Conservation (phyloP, 1,139 yeast genomes). For the Eremothecium sinecaudum region DNA sequence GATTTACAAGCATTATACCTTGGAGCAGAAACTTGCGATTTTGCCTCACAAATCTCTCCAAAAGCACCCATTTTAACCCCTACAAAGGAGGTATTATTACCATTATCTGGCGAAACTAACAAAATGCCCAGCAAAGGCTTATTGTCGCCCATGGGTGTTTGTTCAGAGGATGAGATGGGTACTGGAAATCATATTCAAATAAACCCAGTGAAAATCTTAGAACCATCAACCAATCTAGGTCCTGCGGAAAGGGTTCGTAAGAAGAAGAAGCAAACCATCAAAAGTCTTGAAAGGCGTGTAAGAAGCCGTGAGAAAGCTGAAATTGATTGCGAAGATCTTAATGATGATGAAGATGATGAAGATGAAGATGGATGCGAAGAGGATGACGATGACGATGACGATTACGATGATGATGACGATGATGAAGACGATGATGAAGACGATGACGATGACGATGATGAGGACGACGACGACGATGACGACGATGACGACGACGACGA, state of each 20-base stretch:
- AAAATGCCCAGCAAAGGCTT: background rate
- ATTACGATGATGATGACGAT: background rate
- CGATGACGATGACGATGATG: conserved; percentile 5
- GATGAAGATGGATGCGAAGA: background rate
- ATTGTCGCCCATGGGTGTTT: background rate
- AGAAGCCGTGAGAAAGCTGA: background rate
- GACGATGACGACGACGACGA: conserved; percentile 2
- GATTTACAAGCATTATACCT: conserved; percentile 15
- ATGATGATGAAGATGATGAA: conserved; percentile 1
- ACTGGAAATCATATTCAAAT: background rate
- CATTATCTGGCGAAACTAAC: conserved; percentile 1
- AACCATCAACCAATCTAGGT: background rate
- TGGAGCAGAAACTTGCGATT: conserved; percentile 11
- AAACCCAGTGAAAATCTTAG: background rate
- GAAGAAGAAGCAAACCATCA: background rate
- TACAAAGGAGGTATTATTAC: conserved; percentile 3
- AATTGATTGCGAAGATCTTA: background rate
- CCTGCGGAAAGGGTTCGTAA: background rate
- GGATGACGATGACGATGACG: conserved; percentile 5
- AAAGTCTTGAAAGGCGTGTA: background rate
- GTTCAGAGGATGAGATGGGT: background rate
- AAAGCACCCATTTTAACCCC: conserved; percentile 3
- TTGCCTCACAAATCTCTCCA: conserved; percentile 2
- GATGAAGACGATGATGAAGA: conserved; percentile 5
- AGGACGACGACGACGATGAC: background rate